Evolutionary conservation across 495 filamentous ascomycete genomes (phyloP).

Genomic region (Aspergillus cavernicola): DNA sequence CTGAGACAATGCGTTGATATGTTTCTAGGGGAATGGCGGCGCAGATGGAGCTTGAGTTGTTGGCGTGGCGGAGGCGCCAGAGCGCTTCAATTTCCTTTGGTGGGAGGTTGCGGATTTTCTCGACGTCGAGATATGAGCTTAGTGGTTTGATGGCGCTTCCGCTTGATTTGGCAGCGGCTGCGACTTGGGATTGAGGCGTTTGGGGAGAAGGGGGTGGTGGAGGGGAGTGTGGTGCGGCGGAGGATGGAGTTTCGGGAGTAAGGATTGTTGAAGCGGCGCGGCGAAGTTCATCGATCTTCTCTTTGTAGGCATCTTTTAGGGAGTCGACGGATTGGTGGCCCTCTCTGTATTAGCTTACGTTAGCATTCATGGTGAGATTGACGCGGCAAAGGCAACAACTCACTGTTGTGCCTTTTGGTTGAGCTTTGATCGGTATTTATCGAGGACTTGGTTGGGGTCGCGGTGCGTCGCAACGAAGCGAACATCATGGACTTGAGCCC

Average conservation of each 20-base stretch:
- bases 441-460: slow-evolving; percentile 59
- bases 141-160: slow-evolving; percentile 75
- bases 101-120: slow-evolving; percentile 69
- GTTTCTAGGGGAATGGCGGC: slow-evolving; percentile 71
- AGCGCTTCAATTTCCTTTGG: slow-evolving; percentile 78
- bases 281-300: slow-evolving; percentile 67
- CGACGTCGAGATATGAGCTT: slow-evolving; percentile 75
- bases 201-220: slow-evolving; percentile 29
- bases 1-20: slow-evolving; percentile 61
- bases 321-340: slow-evolving; percentile 70
- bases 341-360: slow-evolving; percentile 48
- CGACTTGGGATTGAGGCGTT: slow-evolving; percentile 31
- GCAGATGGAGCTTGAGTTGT: slow-evolving; percentile 66
- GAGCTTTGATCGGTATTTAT: slow-evolving; percentile 86
- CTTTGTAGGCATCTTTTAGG: slow-evolving; percentile 75
- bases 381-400: slow-evolving; percentile 17
- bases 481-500: slow-evolving; percentile 89
- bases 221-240: slow-evolving; percentile 25
- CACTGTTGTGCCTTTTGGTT: slow-evolving; percentile 75
- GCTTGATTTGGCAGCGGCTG: slow-evolving; percentile 32
- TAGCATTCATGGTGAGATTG: background rate
- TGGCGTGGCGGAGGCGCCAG: slow-evolving; percentile 86
- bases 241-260: slow-evolving; percentile 44
- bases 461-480: slow-evolving; percentile 75
- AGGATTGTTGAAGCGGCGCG: slow-evolving; percentile 56